These are phyloP conservation scores for Keithomyces neogunnii DNA, from an alignment of 2,329 filamentous ascomycete genomes.

Conservation along the genomic window DNA sequence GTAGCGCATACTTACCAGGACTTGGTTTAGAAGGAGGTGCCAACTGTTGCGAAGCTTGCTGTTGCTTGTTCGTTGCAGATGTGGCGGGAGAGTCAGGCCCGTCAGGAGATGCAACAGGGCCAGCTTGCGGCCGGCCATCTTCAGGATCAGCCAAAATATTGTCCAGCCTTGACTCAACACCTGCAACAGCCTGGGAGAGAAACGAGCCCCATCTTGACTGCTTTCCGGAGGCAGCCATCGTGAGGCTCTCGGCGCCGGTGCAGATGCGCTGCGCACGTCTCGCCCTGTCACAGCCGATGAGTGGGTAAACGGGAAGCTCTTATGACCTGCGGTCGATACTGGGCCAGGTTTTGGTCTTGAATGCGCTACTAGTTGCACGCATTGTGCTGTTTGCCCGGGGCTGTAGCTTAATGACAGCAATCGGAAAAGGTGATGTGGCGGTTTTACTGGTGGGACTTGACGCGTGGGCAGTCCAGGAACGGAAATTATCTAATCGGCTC, in stretches of 20 bases:
- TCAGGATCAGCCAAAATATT: slow-evolving; percentile 80
- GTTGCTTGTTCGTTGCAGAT: slow-evolving; percentile 17
- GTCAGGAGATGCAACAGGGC: neutral
- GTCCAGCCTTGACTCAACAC: slow-evolving; percentile 87
- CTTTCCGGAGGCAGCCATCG: slow-evolving; percentile 43
- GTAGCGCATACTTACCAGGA: slow-evolving; percentile 7
- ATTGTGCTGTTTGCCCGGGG: neutral
- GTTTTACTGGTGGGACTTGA: too few relatives aligned
- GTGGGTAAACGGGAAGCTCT: neutral
- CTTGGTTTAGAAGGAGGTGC: slow-evolving; percentile 24
- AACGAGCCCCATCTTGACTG: slow-evolving; percentile 64
- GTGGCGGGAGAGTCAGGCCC: neutral
- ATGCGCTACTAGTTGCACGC: neutral
- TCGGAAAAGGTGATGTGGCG: too few relatives aligned
- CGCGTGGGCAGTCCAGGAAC: too few relatives aligned
- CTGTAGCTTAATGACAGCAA: neutral
- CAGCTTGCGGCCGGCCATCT: slow-evolving; percentile 24
- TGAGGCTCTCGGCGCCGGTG: slow-evolving; percentile 8
- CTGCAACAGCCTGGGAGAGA: slow-evolving; percentile 83
- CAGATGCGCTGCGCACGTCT: neutral
- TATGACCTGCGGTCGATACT: neutral
- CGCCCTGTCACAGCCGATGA: neutral
- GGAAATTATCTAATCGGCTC: too few relatives aligned
- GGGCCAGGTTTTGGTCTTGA: neutral
- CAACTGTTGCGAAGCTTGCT: neutral